A percentile compares a stretch with the other conserved stretches of the same genome.
Evolutionary conservation across 257 asterid species (phyloP).

Genomic region (Echium plantagineum): DNA sequence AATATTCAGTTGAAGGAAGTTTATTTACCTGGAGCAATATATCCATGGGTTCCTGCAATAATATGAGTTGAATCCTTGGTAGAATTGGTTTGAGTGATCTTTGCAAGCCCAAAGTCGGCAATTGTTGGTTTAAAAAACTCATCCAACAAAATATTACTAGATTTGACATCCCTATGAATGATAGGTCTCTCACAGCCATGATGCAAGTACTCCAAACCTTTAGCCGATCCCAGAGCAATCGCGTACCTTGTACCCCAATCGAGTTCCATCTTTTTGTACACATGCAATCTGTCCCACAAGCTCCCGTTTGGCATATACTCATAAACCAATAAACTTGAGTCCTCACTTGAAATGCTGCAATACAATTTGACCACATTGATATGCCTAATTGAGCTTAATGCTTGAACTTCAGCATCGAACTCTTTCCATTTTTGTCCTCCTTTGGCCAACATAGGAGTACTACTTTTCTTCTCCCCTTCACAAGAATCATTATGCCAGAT

Average conservation of each 20-base stretch:
- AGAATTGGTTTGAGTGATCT: not conserved
- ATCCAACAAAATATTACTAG: slow-evolving; percentile 6
- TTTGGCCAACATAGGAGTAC: slow-evolving; percentile 3
- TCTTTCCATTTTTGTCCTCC: not conserved
- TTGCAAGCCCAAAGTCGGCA: slow-evolving; percentile 2
- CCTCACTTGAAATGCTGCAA: slow-evolving; percentile 8
- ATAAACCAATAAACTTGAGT: slow-evolving; percentile 12
- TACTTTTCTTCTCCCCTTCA: not conserved
- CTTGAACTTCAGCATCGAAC: slow-evolving; percentile 9
- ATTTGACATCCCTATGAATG: slow-evolving; percentile 3
- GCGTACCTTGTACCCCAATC: slow-evolving; percentile 1
- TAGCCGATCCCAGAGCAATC: not conserved
- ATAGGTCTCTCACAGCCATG: slow-evolving; percentile 3
- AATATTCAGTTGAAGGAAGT: too few relatives aligned
- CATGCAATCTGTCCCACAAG: slow-evolving; percentile 7
- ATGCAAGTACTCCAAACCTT: slow-evolving; percentile 6
- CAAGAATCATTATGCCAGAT: slow-evolving; percentile 4
- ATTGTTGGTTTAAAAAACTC: slow-evolving; percentile 1
- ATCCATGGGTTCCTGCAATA: slow-evolving; percentile 3
- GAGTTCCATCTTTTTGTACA: slow-evolving; percentile 1
- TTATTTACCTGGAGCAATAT: slow-evolving; percentile 5
- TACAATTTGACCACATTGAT: slow-evolving; percentile 12
- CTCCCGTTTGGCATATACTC: slow-evolving; percentile 13
- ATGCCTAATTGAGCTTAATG: slow-evolving; percentile 11
- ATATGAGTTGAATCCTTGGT: slow-evolving; percentile 3